phyloP scores from a whole-genome alignment of 176 grass and related monocot genomes.

The Musa schizocarpa region DNA sequence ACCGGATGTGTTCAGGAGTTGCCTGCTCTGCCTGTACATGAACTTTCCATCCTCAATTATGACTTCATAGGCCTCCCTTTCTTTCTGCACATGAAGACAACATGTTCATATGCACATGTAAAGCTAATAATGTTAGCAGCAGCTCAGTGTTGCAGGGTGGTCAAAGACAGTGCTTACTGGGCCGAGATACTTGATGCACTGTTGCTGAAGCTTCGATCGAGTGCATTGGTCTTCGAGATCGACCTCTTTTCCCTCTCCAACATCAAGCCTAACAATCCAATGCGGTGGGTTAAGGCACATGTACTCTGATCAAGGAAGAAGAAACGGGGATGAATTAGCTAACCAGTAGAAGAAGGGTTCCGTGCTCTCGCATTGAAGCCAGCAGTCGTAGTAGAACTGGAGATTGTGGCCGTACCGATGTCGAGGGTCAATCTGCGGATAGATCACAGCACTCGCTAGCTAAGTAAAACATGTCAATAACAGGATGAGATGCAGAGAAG shows the following conservation, averaged over 20 bases:
- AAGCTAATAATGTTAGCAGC: neutral
- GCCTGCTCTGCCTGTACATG: constrained; percentile 54
- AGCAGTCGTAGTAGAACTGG: constrained; percentile 76
- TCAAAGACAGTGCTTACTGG: constrained; percentile 14
- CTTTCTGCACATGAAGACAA: constrained; percentile 49
- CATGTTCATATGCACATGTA: constrained; percentile 3
- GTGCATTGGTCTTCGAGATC: constrained; percentile 44
- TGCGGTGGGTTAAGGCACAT: neutral
- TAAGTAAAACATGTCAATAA: neutral
- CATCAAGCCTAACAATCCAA: constrained; percentile 39
- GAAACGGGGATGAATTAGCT: neutral
- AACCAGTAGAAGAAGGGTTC: constrained; percentile 98
- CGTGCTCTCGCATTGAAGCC: constrained; percentile 70
- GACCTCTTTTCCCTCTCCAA: constrained; percentile 81
- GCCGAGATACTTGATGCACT: constrained; percentile 84
- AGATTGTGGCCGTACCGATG: constrained; percentile 96
- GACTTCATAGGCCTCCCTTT: constrained; percentile 80
- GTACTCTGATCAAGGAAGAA: neutral
- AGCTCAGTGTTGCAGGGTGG: neutral
- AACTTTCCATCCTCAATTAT: constrained; percentile 49
- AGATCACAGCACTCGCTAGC: constrained; percentile 8
- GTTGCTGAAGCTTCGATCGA: constrained; percentile 49
- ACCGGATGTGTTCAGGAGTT: constrained; percentile 57
- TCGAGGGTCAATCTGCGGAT: constrained; percentile 70
- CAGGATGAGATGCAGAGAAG: neutral